Base-by-base conservation (phyloP, 148 eudicot species). In the Vaccinium corymbosum region DNA sequence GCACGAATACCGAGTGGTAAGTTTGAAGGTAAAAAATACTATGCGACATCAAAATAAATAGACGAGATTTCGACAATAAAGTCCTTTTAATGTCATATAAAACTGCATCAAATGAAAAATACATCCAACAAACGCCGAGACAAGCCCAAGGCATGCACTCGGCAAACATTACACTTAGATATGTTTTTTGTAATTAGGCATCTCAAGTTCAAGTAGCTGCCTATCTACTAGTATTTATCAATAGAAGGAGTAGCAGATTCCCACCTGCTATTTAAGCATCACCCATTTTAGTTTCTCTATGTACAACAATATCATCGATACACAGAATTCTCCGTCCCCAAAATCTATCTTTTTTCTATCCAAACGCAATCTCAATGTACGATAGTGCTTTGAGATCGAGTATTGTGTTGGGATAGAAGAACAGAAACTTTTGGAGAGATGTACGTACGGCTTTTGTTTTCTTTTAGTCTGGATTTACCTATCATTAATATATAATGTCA, bases 271-370 rank as follows among this genome's bases (percentile, higher is more conserved):
- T 66, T 84, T 84, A 35, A 35, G 38, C 83, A 78, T 83, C 59
- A 84, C 3, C 89, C 78, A 79, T 56, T 72, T 80, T 82, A 56
- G 53, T 79, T 85, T 84, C 87, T 85, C 86, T 83, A 90, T 89
- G 87, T 92, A 88, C 92, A 90, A 13, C 86, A 82, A 80, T 84
- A 20, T 68, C 79, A 84, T 85, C 87, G 87, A 88, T 81, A 83
- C 77, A 27, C 16, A 38, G 12, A 68, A 68, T 68, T 27, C 72
- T 1, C 35, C 38, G 16, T 27, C 16, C 1, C 38, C 73, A 68
- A 68, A 27, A 27, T 68, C 14, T 68, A 35, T 68, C 16, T 32
- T 11, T 35, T 35, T 35, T 2, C 14, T 22, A 25, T 22, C 15
- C 11, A 3, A 66, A 11, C 2, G 66, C 66, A 61, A 19, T 56